These are phyloP conservation scores for Neofusicoccum cordaticola DNA, from an alignment of 2,329 filamentous ascomycete genomes.

Conservation along the genomic window DNA sequence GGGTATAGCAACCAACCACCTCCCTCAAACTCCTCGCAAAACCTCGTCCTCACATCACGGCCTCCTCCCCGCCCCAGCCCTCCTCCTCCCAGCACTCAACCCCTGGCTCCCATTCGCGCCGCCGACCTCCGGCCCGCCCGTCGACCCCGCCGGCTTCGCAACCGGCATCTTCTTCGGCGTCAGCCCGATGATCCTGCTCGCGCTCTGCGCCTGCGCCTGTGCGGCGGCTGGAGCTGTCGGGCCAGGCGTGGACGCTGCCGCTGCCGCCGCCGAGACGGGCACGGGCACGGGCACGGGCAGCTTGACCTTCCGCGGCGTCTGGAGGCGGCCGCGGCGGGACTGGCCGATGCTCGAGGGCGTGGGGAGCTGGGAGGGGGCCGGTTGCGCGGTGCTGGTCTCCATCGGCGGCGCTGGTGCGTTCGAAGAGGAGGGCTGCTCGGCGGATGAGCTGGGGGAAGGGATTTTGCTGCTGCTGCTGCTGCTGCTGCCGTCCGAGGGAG, in stretches of 20 bases:
- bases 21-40: background rate
- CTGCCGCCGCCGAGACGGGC: no score
- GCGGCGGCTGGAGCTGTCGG: no score
- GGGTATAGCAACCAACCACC: no score
- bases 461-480: background rate
- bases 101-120: background rate
- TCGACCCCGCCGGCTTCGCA: background rate
- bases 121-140: background rate
- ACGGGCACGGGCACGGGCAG: slow-evolving; percentile 25
- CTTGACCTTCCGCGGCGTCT: slow-evolving; percentile 34
- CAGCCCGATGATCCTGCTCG: background rate
- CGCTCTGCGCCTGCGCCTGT: background rate
- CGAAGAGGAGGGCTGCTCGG: background rate
- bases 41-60: background rate
- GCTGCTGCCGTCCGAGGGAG: background rate
- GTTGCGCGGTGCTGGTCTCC: background rate
- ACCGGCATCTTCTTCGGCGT: slow-evolving; percentile 12
- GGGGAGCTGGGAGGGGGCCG: background rate
- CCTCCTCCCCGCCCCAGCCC: background rate
- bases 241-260: no score
- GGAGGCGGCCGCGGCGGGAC: slow-evolving; percentile 25
- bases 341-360: background rate
- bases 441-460: background rate
- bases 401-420: background rate
- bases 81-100: background rate